Evolutionary conservation across 805 yeast genomes (phyloP).

Genomic region (Ogataea nitratoaversa): DNA sequence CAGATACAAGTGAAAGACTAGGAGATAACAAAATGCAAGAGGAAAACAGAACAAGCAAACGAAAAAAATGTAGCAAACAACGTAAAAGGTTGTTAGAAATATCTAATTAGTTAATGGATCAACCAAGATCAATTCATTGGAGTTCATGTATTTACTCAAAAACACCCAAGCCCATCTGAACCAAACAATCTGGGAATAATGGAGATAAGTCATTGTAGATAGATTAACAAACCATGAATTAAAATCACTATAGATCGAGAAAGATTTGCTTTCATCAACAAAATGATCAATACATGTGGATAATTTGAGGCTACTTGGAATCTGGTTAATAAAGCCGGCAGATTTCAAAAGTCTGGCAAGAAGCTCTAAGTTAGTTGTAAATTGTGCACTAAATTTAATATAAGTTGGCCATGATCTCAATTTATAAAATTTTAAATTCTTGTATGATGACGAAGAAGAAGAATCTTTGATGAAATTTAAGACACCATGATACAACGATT

Average conservation of each 20-base stretch:
- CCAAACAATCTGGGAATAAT: conserved; percentile 92
- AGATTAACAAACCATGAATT: conserved; percentile 39
- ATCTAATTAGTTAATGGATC: conserved; percentile 1
- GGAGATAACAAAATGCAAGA: too few relatives aligned
- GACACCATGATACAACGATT: conserved; percentile 53
- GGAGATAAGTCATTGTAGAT: conserved; percentile 78
- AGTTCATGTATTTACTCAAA: conserved; percentile 70
- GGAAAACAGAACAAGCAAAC: not conserved
- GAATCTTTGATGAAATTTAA: conserved; percentile 30
- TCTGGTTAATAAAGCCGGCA: not conserved
- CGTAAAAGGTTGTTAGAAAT: not conserved
- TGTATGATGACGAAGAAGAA: not conserved
- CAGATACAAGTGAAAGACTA: too few relatives aligned
- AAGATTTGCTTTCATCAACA: conserved; percentile 15
- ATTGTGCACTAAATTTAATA: conserved; percentile 47
- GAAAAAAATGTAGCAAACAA: not conserved
- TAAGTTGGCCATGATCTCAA: conserved; percentile 31
- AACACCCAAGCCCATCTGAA: conserved; percentile 86
- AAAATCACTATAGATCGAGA: conserved; percentile 37
- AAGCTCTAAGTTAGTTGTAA: conserved; percentile 35
- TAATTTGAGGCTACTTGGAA: not conserved
- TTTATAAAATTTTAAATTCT: conserved; percentile 17
- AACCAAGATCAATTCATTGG: conserved; percentile 54
- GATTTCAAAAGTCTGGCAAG: conserved; percentile 23
- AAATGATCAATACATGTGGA: not conserved